phyloP scores from a whole-genome alignment of 1,139 yeast species.

The Suhomyces kunorum region DNA sequence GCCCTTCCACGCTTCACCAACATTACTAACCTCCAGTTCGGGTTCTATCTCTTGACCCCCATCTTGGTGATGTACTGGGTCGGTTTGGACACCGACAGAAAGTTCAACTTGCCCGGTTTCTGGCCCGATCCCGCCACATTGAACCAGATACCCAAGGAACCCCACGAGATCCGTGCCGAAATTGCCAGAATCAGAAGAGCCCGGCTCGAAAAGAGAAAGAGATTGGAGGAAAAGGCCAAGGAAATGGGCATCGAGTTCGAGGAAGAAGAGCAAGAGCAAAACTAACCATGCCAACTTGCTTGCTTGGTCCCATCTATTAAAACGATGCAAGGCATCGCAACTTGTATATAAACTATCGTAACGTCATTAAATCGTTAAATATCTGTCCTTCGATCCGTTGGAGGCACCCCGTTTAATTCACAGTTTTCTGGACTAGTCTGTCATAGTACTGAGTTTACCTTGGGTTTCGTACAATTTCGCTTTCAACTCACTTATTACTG shows the following conservation, averaged over 20 bases:
- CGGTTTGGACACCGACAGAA: slow-evolving; percentile 85
- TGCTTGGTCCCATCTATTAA: not conserved
- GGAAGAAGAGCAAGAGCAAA: slow-evolving; percentile 19
- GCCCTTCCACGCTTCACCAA: no score
- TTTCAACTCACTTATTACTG: slow-evolving; percentile 4
- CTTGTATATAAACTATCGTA: slow-evolving; percentile 4
- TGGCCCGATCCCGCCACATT: slow-evolving; percentile 96
- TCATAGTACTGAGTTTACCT: not conserved
- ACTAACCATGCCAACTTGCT: not conserved
- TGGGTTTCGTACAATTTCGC: not conserved
- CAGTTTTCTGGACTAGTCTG: not conserved
- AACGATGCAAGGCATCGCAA: not conserved
- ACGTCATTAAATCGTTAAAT: slow-evolving; percentile 1
- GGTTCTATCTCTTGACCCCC: slow-evolving; percentile 84
- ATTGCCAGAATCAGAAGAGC: slow-evolving; percentile 81
- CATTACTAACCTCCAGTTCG: slow-evolving; percentile 56
- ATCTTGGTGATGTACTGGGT: slow-evolving; percentile 88
- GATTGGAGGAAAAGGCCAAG: slow-evolving; percentile 71
- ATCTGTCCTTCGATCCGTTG: no score
- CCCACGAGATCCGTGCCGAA: slow-evolving; percentile 88
- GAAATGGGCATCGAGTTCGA: slow-evolving; percentile 61
- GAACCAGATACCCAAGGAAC: slow-evolving; percentile 89
- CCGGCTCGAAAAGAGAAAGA: slow-evolving; percentile 67
- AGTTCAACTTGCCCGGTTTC: slow-evolving; percentile 90
- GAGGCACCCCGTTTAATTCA: no score